Evolutionary conservation across 768 basidiomycete genomes (phyloP), one percentile per base, ranked within the genome.

Genomic region (Hysterangium stoloniferum): DNA sequence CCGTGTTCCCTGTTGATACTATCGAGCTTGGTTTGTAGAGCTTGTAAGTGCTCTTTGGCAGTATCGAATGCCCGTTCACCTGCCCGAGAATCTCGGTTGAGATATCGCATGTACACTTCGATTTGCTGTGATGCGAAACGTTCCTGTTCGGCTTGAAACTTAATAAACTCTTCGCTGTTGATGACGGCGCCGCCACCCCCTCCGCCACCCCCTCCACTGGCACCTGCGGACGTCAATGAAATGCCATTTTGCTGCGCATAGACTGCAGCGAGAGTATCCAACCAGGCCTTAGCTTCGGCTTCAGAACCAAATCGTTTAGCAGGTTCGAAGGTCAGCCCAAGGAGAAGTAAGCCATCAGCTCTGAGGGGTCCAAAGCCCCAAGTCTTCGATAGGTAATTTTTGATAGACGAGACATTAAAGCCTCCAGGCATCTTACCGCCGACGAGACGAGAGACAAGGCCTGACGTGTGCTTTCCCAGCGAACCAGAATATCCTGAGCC

Each of bases 381-480:
- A 24, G 79, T 79, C 75, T 97, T 98, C 32, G 82, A 78, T 25
- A 99, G 76, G 64, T 99, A 77, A 0, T 78, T 69, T 68, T 96
- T 94, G 66, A 94, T 92, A 9, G 89, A 78, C 6, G 94, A 89
- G 17, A 85, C 73, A 58, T 96, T 96, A 80, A 99, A 99, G 31
- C 95, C 95, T 64, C 96, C 96, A 28, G 96, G 96, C 90, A 99
- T 95, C 71, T 99, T 99, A 41, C 83, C 82, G 52, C 93, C 90
- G 45, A 97, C 76, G 63, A 97, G 76, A 51, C 96, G 89, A 25
- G 93, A 90, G 45, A 97, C 75, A 36, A 99, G 76, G 19, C 92
- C 84, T 38, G 79, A 84, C 11, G 88, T 88, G 70, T 98, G 92
- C 67, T 98, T 99, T 62, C 96, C 96, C 24, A 95, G 80, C 4